These are phyloP conservation scores for Pelagomonas calceolata DNA, from an alignment of 108 stramenopile genomes.

Conservation along the genomic window DNA sequence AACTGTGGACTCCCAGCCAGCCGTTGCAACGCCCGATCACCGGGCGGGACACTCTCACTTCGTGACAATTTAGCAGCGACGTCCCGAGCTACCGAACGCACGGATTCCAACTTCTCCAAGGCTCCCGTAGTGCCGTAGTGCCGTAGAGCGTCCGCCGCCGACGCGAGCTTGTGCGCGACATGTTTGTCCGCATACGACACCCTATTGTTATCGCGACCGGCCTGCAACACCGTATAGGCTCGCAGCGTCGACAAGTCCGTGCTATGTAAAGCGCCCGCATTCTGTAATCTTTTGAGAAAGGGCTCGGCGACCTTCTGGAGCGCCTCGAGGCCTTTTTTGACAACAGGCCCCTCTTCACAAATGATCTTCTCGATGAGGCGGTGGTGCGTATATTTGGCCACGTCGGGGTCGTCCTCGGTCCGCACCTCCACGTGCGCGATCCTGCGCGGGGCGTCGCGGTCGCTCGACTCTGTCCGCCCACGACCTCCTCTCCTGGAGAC, in stretches of 20 bases:
- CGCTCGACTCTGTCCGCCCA: too few species aligned
- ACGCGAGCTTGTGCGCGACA: neutral
- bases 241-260: neutral
- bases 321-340: neutral
- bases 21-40: neutral
- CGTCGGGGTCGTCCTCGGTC: constrained; percentile 63
- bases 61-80: neutral
- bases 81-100: too few species aligned
- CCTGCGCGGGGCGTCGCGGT: too few species aligned
- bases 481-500: too few species aligned
- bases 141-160: neutral
- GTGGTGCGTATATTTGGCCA: constrained; percentile 62
- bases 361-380: constrained; percentile 53
- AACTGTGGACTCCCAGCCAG: neutral
- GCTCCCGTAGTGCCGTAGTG: neutral
- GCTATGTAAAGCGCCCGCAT: neutral
- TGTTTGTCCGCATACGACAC: too few species aligned
- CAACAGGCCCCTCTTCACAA: neutral
- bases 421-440: constrained; percentile 62
- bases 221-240: neutral
- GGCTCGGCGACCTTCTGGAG: neutral
- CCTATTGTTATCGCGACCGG: neutral
- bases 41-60: neutral
- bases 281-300: neutral
- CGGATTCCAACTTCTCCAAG: neutral